Percentiles rank a stretch among this genome's conserved stretches.
Evolutionary conservation across 1,284 basidiomycete species (phyloP).

Genomic region (Leccinum colubrinum): DNA sequence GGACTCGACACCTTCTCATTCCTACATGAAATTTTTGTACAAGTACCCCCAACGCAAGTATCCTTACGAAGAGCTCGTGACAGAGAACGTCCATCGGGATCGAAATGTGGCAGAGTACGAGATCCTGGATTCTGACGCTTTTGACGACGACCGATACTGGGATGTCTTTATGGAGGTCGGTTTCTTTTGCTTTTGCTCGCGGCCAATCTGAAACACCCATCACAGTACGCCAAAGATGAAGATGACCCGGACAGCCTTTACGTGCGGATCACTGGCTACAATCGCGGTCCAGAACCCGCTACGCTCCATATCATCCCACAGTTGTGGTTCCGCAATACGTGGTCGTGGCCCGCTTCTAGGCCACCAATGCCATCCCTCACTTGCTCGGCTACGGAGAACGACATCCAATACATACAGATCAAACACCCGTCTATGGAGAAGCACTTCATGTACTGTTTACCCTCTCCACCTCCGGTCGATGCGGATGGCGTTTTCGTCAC

Average conservation of each 20-base stretch:
- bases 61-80: slow-evolving; percentile 92
- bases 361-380: slow-evolving; percentile 76
- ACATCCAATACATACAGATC: slow-evolving; percentile 67
- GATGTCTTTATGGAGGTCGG: slow-evolving; percentile 93
- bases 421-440: slow-evolving; percentile 74
- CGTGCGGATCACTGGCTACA: slow-evolving; percentile 94
- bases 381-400: slow-evolving; percentile 49
- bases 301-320: slow-evolving; percentile 94
- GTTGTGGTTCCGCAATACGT: slow-evolving; percentile 96
- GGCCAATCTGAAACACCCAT: neutral
- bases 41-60: slow-evolving; percentile 93
- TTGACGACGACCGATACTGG: slow-evolving; percentile 96
- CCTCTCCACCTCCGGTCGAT: slow-evolving; percentile 87
- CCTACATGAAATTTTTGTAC: slow-evolving; percentile 99
- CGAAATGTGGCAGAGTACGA: slow-evolving; percentile 92
- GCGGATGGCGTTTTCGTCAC: slow-evolving; percentile 59
- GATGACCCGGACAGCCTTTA: slow-evolving; percentile 88
- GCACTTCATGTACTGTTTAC: slow-evolving; percentile 86
- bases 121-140: slow-evolving; percentile 88
- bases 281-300: slow-evolving; percentile 94
- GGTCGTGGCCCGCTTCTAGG: slow-evolving; percentile 90
- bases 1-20: slow-evolving; percentile 97
- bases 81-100: slow-evolving; percentile 80
- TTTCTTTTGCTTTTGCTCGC: slow-evolving; percentile 4
- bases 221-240: slow-evolving; percentile 95